Evolutionary conservation across 805 yeast species (phyloP).

Genomic region (Wickerhamiella brachini): DNA sequence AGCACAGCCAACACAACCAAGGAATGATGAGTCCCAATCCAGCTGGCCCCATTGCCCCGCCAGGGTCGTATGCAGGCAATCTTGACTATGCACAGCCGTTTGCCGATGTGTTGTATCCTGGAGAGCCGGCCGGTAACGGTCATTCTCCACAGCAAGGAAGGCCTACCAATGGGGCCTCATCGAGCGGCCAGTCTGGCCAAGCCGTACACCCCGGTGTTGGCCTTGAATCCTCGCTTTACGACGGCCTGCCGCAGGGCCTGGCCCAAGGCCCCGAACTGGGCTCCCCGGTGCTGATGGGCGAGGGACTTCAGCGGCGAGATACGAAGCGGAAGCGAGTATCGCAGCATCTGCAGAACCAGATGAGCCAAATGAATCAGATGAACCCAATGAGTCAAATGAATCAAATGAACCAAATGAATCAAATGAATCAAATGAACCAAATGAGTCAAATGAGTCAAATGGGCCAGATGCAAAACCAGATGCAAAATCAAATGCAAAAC

Average conservation of each 20-base stretch:
- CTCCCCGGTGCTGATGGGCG: not conserved
- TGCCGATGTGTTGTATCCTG: not conserved
- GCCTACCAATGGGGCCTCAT: not conserved
- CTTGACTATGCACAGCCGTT: not conserved
- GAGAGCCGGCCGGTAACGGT: not conserved
- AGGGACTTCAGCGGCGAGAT: not conserved
- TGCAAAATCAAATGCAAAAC: too few relatives aligned
- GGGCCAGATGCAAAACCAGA: not conserved
- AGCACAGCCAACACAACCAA: not conserved
- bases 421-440: not conserved
- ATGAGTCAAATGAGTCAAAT: not conserved
- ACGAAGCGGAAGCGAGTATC: not conserved
- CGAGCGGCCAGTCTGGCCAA: not conserved
- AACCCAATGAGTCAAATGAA: not conserved
- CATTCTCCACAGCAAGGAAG: not conserved
- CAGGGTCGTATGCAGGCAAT: not conserved
- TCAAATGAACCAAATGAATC: not conserved
- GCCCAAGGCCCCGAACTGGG: not conserved
- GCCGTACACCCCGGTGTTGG: not conserved
- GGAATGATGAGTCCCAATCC: not conserved
- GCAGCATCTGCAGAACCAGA: not conserved
- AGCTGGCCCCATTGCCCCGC: not conserved
- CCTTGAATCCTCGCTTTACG: not conserved
- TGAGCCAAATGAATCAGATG: not conserved
- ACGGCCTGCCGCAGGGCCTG: not conserved